These are phyloP conservation scores for Ogataea henricii DNA, from an alignment of 805 yeast genomes.

Conservation along the genomic window DNA sequence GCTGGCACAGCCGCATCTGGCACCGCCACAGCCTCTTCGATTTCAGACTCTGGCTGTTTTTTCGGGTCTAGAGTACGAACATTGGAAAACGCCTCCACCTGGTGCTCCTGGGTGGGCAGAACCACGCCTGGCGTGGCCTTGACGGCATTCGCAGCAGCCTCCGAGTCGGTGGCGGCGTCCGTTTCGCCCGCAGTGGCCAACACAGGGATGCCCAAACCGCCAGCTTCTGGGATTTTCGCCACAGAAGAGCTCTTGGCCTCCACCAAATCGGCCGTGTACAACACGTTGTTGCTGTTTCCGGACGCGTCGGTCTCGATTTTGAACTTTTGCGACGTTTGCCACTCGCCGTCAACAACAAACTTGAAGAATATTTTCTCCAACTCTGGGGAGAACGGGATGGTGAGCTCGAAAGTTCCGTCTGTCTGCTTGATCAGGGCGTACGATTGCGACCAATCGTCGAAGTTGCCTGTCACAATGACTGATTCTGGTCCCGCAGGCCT, in stretches of 20 bases:
- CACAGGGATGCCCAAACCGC: slow-evolving; percentile 41
- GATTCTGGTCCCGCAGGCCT: slow-evolving; percentile 39
- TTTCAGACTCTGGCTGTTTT: slow-evolving; percentile 7
- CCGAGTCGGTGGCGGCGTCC: background rate
- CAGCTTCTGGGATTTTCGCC: slow-evolving; percentile 48
- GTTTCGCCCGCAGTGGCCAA: slow-evolving; percentile 13
- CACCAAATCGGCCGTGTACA: slow-evolving; percentile 41
- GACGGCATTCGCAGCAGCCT: slow-evolving; percentile 8
- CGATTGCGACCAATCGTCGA: slow-evolving; percentile 58
- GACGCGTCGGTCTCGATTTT: slow-evolving; percentile 46
- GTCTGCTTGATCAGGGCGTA: slow-evolving; percentile 47
- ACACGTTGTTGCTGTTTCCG: slow-evolving; percentile 55
- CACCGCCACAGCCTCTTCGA: background rate
- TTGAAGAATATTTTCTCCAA: slow-evolving; percentile 43
- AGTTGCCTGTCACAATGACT: slow-evolving; percentile 62
- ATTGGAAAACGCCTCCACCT: slow-evolving; percentile 61
- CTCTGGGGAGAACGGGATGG: slow-evolving; percentile 32
- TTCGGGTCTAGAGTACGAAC: slow-evolving; percentile 56
- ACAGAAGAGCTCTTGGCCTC: slow-evolving; percentile 31
- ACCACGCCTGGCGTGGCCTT: slow-evolving; percentile 57
- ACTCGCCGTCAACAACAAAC: slow-evolving; percentile 61
- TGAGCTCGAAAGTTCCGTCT: slow-evolving; percentile 37
- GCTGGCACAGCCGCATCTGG: background rate
- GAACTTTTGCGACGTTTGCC: slow-evolving; percentile 47
- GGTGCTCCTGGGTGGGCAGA: slow-evolving; percentile 58